A percentile compares a stretch with the other conserved stretches of the same genome.
phyloP scores from a whole-genome alignment of 1,284 basidiomycete species.

The Ustilago cynodontis region DNA sequence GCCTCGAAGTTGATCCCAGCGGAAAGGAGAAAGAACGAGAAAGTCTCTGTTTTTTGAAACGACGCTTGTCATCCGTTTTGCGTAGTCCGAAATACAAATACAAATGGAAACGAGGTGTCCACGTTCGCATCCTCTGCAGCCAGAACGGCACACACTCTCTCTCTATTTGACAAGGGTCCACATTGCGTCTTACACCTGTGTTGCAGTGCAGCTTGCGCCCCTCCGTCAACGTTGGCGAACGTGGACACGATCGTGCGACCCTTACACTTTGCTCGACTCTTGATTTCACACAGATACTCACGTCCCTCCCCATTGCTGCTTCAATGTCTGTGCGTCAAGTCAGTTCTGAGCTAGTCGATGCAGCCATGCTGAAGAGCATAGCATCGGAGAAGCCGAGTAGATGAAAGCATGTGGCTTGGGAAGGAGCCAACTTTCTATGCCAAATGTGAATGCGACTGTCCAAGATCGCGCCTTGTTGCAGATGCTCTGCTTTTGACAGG shows the following conservation, averaged over 20 bases:
- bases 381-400: no score
- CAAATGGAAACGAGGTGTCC: conserved; percentile 11
- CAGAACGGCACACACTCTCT: conserved; percentile 17
- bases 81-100: conserved; percentile 18
- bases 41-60: background rate
- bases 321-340: background rate
- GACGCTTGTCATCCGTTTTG: background rate
- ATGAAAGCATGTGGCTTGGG: no score
- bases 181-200: no score
- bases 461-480: background rate
- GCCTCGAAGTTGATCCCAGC: no score
- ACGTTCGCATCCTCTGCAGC: conserved; percentile 45
- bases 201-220: background rate
- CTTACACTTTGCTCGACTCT: conserved; percentile 4
- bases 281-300: background rate
- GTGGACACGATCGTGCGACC: conserved; percentile 56
- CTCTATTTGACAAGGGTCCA: no score
- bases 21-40: background rate
- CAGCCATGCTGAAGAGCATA: no score
- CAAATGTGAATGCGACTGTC: conserved; percentile 4
- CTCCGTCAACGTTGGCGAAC: conserved; percentile 31
- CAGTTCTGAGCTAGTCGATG: no score
- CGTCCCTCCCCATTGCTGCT: background rate
- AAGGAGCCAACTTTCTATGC: background rate
- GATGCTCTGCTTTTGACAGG: background rate